Percentiles rank a stretch among this genome's conserved stretches.
These are phyloP conservation scores for Cubamyces sp. DNA, from an alignment of 768 basidiomycete species.

Conservation along the genomic window DNA sequence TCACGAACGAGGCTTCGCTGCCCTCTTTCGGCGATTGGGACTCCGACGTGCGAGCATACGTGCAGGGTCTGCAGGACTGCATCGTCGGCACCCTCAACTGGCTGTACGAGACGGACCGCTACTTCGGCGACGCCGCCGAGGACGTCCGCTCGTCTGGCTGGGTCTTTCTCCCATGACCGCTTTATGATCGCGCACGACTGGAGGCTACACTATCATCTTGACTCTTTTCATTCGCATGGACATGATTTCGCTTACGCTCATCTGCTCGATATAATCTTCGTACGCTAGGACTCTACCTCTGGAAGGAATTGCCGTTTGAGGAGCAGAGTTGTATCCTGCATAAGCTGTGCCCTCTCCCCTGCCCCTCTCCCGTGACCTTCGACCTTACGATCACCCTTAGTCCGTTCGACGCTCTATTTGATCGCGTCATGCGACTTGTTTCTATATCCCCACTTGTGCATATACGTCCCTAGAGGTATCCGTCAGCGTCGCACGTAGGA, in stretches of 20 bases:
- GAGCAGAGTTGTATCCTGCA: too few species aligned
- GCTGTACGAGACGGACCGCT: constrained; percentile 66
- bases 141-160: constrained; percentile 65
- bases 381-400: too few species aligned
- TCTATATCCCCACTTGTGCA: too few species aligned
- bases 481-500: too few species aligned
- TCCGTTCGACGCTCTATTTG: too few species aligned
- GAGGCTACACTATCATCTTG: background rate
- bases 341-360: too few species aligned
- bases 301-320: background rate
- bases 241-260: background rate
- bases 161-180: constrained; percentile 51
- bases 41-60: constrained; percentile 42
- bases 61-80: constrained; percentile 57
- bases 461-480: too few species aligned
- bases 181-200: background rate
- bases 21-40: constrained; percentile 23
- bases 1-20: constrained; percentile 21
- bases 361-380: too few species aligned
- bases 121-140: constrained; percentile 58
- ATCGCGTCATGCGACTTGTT: too few species aligned
- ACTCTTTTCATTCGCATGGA: background rate
- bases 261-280: background rate
- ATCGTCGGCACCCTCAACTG: constrained; percentile 65
- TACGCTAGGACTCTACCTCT: background rate